Conservation (phyloP, 805 yeast genomes). For the Hanseniaspora singularis region DNA sequence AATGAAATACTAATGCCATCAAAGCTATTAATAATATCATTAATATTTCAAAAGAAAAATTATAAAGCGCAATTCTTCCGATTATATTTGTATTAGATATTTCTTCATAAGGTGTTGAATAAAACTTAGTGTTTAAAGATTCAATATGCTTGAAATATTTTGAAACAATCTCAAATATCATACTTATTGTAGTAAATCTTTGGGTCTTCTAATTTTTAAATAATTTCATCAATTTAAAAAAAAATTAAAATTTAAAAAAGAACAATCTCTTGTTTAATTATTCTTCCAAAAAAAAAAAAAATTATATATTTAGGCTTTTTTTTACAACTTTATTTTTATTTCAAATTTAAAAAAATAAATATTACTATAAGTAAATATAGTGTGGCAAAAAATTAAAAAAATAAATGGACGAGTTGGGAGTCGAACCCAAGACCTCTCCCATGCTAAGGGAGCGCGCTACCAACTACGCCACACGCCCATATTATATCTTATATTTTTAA, state of each 20-base stretch:
- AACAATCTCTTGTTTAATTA: too few species aligned
- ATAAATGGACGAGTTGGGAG: slow-evolving; percentile 65
- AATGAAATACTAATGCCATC: slow-evolving; percentile 40
- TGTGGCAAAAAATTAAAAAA: too few species aligned
- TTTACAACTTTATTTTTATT: too few species aligned
- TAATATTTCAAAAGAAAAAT: slow-evolving; percentile 65
- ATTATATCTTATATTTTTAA: not conserved
- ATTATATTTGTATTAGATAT: slow-evolving; percentile 45
- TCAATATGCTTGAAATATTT: slow-evolving; percentile 19
- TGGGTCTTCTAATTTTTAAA: not conserved
- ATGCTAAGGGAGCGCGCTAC: slow-evolving; percentile 74
- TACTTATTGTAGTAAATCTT: not conserved
- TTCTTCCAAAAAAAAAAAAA: not conserved
- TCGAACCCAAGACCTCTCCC: slow-evolving; percentile 72
- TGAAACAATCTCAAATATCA: not conserved
- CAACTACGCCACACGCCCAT: slow-evolving; percentile 71
- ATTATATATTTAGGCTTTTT: not conserved
- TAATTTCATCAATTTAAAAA: too few species aligned
- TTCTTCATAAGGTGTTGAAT: slow-evolving; percentile 34
- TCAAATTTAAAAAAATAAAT: too few species aligned
- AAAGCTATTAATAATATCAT: slow-evolving; percentile 41
- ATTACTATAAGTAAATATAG: not conserved
- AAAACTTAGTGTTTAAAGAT: slow-evolving; percentile 25
- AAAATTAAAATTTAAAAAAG: too few species aligned
- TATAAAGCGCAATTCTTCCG: slow-evolving; percentile 47